These are phyloP conservation scores for Colletotrichum incanum DNA, from an alignment of 2,329 filamentous ascomycete species.

Conservation along the genomic window DNA sequence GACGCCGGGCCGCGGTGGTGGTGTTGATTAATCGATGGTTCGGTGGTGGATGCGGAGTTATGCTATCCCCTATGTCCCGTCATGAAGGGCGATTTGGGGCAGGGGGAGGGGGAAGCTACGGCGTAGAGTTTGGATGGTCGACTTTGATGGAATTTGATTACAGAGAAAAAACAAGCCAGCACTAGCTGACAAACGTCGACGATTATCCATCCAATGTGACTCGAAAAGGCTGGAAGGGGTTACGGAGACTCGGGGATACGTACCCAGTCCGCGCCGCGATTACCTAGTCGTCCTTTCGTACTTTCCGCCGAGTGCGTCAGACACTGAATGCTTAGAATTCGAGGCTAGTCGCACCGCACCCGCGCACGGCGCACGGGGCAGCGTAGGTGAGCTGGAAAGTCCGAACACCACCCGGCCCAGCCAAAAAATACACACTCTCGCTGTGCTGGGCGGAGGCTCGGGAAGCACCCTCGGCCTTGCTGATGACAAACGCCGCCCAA, in stretches of 20 bases:
- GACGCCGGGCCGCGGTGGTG: constrained; percentile 6
- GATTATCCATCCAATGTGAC: constrained; percentile 22
- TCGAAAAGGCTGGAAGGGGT: neutral
- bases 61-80: constrained; percentile 31
- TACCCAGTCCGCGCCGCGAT: constrained; percentile 13
- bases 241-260: constrained; percentile 20
- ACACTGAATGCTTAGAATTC: neutral
- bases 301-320: constrained; percentile 39
- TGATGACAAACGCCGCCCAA: constrained; percentile 43
- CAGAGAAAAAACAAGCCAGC: constrained; percentile 23
- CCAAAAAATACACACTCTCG: no score
- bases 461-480: constrained; percentile 36
- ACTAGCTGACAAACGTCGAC: constrained; percentile 38
- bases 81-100: neutral
- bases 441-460: constrained; percentile 36
- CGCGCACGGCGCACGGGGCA: constrained; percentile 1
- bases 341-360: neutral
- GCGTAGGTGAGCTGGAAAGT: constrained; percentile 41
- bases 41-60: constrained; percentile 40
- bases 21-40: constrained; percentile 16
- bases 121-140: constrained; percentile 25
- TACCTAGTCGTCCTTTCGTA: neutral
- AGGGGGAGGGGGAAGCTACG: constrained; percentile 7
- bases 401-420: constrained; percentile 30
- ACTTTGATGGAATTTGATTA: constrained; percentile 32